Evolutionary conservation across 352 stramenopile species (phyloP).

Genomic region (Phytophthora pluvialis): DNA sequence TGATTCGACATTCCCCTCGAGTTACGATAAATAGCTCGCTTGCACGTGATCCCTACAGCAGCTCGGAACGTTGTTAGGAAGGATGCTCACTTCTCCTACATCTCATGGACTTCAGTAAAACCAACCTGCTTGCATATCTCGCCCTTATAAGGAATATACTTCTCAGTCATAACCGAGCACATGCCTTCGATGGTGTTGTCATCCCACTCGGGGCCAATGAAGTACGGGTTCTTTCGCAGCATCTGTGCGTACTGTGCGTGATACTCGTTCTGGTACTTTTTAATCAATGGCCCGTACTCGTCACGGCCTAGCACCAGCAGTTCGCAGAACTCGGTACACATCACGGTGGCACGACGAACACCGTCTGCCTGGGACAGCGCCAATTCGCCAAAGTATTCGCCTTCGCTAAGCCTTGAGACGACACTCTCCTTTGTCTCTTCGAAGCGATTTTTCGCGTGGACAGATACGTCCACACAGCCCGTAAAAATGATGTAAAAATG

Average conservation of each 20-base stretch:
- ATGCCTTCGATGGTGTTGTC: slow-evolving; percentile 85
- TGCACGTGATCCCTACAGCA: slow-evolving; percentile 62
- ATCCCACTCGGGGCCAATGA: slow-evolving; percentile 81
- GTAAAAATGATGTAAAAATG: slow-evolving; percentile 90
- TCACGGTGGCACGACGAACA: slow-evolving; percentile 72
- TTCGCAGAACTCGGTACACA: slow-evolving; percentile 77
- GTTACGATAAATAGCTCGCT: slow-evolving; percentile 80
- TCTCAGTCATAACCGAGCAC: slow-evolving; percentile 87
- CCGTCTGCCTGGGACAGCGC: slow-evolving; percentile 72
- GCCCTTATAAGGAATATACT: slow-evolving; percentile 70
- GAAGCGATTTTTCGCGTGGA: slow-evolving; percentile 77
- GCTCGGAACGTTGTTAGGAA: slow-evolving; percentile 1
- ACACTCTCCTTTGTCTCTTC: slow-evolving; percentile 70
- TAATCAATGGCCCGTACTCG: slow-evolving; percentile 84
- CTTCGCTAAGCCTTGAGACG: slow-evolving; percentile 68
- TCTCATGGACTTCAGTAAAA: not conserved
- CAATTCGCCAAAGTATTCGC: slow-evolving; percentile 83
- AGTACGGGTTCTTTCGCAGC: slow-evolving; percentile 79
- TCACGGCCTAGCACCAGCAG: slow-evolving; percentile 76
- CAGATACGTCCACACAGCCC: slow-evolving; percentile 71
- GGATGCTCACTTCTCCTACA: too few relatives aligned
- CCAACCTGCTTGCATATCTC: slow-evolving; percentile 83
- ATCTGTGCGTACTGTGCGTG: slow-evolving; percentile 82
- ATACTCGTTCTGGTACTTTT: slow-evolving; percentile 88
- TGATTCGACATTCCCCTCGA: slow-evolving; percentile 74